phyloP scores from a whole-genome alignment of 1,284 basidiomycete species.

The Apiotrichum laibachii region DNA sequence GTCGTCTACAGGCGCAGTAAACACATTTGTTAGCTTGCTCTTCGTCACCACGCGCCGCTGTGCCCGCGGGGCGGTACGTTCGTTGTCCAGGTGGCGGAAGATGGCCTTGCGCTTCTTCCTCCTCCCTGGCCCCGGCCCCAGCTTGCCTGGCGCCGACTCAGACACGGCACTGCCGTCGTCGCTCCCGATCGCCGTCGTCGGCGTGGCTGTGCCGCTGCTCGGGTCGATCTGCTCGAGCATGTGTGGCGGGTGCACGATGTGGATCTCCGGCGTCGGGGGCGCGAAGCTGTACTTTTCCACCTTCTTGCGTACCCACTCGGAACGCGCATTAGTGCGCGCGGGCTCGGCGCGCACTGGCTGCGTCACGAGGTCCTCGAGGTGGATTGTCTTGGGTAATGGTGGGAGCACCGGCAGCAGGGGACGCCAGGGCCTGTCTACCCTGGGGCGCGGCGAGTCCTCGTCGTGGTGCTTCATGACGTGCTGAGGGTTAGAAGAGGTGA shows the following conservation, averaged over 20 bases:
- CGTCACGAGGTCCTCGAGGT: constrained; percentile 34
- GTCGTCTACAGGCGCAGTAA: too few species aligned
- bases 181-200: too few species aligned
- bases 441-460: constrained; percentile 16
- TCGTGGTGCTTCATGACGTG: constrained; percentile 33
- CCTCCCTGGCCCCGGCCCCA: too few species aligned
- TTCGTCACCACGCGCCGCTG: too few species aligned
- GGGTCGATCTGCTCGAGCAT: constrained; percentile 24
- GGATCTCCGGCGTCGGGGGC: constrained; percentile 29
- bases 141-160: too few species aligned
- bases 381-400: constrained; percentile 16
- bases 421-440: constrained; percentile 18
- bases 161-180: too few species aligned
- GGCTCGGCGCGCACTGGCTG: constrained; percentile 17
- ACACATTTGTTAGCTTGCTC: too few species aligned
- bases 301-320: constrained; percentile 20
- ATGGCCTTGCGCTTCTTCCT: too few species aligned
- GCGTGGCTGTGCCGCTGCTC: too few species aligned
- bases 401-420: constrained; percentile 2
- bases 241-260: constrained; percentile 30
- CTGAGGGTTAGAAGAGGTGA: constrained; percentile 1
- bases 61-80: too few species aligned
- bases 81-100: too few species aligned
- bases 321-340: constrained; percentile 11
- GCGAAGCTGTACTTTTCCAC: constrained; percentile 30